Evolutionary conservation across 352 stramenopile genomes (phyloP), one percentile per base, ranked within the genome.

Genomic region (Globisporangium carolinianum): DNA sequence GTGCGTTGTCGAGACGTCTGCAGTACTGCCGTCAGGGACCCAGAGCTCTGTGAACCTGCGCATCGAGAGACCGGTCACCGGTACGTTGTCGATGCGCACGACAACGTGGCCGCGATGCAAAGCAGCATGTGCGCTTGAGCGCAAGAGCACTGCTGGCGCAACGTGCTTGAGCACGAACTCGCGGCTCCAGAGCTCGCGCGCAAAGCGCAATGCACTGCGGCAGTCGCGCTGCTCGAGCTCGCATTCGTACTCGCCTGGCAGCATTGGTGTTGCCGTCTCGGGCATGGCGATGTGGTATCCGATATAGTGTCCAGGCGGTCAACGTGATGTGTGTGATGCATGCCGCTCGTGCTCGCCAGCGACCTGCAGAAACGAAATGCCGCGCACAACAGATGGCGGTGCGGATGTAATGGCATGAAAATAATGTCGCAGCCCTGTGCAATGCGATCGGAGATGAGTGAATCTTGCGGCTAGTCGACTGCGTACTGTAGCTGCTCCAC

Each of bases 181-280:
- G 38, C 67, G 69, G 56, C 66, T 71, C 43, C 75, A 74, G n/a
- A 81, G 65, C 58, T 81, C 72, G 42, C 65, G 63, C 14, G 64
- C 65, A 50, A 78, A 70, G 18, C 41, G 55, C 24, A 80, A 53
- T 4, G 52, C 52, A 0, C 53, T 35, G 37, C 60, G 59, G 14
- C 63, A 58, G 51, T 62, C 55, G 46, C 51, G 41, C 18, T 50
- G 52, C 32, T 51, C 49, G n/a, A 81, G 50, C 35, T 60, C 43
- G 12, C 55, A 61, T 39, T 69, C 69, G 45, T 78, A 81, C 52
- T 78, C 72, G 12, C 64, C 67, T 11, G 73, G 69, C 45, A 14
- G 17, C 5, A 32, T n/a, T 12, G 11, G 11, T 15, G 35, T 53
- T 12, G 45, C 6, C n/a, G 45, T 45, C 41, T n/a, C 11, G 42